Evolutionary conservation across 2,329 filamentous ascomycete genomes (phyloP).

Genomic region (Paracoccidioides lutzii): DNA sequence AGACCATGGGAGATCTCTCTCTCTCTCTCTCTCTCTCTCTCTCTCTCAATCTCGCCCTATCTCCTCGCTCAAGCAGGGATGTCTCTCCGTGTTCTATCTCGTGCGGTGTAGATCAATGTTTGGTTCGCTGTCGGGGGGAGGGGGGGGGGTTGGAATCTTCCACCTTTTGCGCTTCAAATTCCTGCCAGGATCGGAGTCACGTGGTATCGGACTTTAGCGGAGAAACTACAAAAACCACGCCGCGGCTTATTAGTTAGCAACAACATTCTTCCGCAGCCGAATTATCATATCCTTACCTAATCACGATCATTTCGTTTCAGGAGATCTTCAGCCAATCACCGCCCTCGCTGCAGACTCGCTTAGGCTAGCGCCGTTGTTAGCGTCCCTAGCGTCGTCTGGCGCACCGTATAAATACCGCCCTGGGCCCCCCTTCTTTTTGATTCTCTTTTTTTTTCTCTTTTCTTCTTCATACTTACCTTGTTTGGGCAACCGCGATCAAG

Average conservation of each 20-base stretch:
- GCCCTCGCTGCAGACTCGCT: conserved; percentile 14
- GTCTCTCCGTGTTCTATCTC: too few species aligned
- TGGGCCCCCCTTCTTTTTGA: conserved; percentile 12
- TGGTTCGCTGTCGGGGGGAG: too few species aligned
- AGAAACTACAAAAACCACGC: neutral
- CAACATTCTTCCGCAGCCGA: neutral
- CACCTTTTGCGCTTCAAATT: conserved; percentile 6
- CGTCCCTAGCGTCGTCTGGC: neutral
- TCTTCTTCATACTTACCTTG: conserved; percentile 42
- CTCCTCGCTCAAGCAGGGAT: too few species aligned
- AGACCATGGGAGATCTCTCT: conserved; percentile 5
- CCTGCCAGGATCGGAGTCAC: conserved; percentile 4
- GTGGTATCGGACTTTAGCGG: neutral
- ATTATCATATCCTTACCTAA: neutral
- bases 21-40: conserved; percentile 3
- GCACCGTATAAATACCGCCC: conserved; percentile 20
- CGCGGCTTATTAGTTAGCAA: neutral
- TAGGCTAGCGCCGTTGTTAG: conserved; percentile 15
- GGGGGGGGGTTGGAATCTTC: too few species aligned
- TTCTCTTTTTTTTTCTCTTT: conserved; percentile 28
- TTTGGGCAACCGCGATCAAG: conserved; percentile 36
- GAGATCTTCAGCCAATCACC: conserved; percentile 9
- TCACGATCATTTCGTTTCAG: conserved; percentile 3
- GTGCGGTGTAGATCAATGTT: too few species aligned
- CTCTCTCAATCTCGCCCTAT: neutral